phyloP scores from a whole-genome alignment of 306 rosid species.

The Arachis hypogaea region DNA sequence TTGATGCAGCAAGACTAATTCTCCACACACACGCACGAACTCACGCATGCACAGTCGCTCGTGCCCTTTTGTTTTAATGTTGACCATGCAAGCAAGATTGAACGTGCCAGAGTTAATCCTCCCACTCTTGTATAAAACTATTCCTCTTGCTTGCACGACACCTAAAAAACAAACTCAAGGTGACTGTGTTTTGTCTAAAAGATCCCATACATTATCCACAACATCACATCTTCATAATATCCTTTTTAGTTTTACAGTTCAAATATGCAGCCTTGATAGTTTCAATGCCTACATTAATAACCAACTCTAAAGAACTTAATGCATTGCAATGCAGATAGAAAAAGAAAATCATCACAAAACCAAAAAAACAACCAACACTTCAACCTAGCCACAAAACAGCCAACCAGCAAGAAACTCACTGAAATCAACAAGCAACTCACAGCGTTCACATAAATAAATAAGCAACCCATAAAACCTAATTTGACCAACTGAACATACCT shows the following conservation, averaged over 20 bases:
- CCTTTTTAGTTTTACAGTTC: conserved; percentile 6
- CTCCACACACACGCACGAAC: no score
- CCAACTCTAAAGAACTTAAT: conserved; percentile 16
- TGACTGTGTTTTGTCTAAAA: no score
- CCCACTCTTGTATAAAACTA: no score
- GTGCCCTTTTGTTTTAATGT: no score
- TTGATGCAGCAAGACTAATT: neutral
- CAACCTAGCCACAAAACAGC: conserved; percentile 14
- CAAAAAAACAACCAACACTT: conserved; percentile 24
- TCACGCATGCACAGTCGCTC: no score
- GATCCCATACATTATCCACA: conserved; percentile 1
- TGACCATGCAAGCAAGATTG: no score
- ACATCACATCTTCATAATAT: conserved; percentile 1
- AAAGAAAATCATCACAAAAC: conserved; percentile 2
- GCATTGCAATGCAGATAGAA: conserved; percentile 4
- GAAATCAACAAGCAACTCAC: neutral
- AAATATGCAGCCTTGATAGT: conserved; percentile 4
- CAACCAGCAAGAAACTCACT: neutral
- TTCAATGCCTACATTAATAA: neutral
- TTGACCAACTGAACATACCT: neutral
- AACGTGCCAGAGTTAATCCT: no score
- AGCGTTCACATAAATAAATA: conserved; percentile 3
- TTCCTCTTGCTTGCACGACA: no score
- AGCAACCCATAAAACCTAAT: conserved; percentile 30
- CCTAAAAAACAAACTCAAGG: no score